A percentile compares a stretch with the other conserved stretches of the same genome.
These are phyloP conservation scores for Saxispiralis lemnorum DNA, from an alignment of 495 filamentous ascomycete genomes.

Conservation along the genomic window DNA sequence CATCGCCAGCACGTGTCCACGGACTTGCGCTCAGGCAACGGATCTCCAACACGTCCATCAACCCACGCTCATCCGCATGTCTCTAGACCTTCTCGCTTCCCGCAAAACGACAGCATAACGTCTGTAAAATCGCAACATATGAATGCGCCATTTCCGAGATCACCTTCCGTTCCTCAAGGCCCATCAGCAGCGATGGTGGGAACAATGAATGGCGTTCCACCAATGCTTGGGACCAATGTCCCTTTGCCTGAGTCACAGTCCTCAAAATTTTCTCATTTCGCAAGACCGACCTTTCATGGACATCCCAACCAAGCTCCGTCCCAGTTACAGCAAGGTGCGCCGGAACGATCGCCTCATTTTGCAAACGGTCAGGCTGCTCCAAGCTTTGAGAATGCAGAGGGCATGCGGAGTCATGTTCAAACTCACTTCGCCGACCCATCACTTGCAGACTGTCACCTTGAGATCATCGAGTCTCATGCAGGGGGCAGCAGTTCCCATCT, in stretches of 20 bases:
- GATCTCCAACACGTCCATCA: not conserved
- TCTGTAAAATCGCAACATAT: conserved; percentile 2
- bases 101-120: conserved; percentile 8
- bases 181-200: not conserved
- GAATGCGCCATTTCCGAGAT: conserved; percentile 1
- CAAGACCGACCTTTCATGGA: no score
- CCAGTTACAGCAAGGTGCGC: no score
- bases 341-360: no score
- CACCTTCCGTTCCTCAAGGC: conserved; percentile 5
- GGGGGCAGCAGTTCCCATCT: conserved; percentile 1
- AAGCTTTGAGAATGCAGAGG: conserved; percentile 8
- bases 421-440: conserved; percentile 17
- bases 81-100: conserved; percentile 4
- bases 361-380: no score
- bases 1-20: not conserved
- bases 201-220: no score
- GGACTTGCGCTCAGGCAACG: conserved; percentile 1
- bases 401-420: conserved; percentile 16
- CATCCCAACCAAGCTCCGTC: no score
- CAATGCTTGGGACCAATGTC: no score
- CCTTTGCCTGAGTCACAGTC: no score
- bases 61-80: conserved; percentile 1
- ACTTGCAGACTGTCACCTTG: conserved; percentile 21
- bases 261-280: no score
- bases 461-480: conserved; percentile 10